Base-by-base conservation (phyloP, 176 grass and related monocot species). In the Hsuehochloa calcarea region DNA sequence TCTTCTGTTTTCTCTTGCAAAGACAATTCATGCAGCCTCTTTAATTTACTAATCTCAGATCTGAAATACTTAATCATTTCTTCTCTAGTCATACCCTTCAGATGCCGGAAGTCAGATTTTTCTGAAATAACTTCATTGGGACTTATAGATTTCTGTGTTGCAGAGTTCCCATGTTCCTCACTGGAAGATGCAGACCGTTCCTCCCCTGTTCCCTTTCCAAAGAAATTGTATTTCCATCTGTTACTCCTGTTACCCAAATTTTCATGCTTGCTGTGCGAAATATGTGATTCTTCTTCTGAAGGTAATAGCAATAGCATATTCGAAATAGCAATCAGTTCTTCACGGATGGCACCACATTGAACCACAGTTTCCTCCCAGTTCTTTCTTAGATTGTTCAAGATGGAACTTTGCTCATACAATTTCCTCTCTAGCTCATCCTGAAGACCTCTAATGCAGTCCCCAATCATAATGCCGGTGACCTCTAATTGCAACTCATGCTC, bases 1-100 rank as follows among this genome's bases (percentile, higher is more conserved):
- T 99, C 96, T 90, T 99, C 96, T 1, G 96, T 99, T 83, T 89
- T 99, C 75, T 99, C 93, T 81, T 95, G 93, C 90, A 99, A 86
- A 71, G 74, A 82, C 67, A 88, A 78, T 68, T 99, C 96, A 84
- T 99, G 93, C 20, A 92, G 68, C 85, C 93, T 91, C 68, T 81
- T 99, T 89, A 99, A 89, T 86, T 99, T 96, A 81, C 89, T 88
- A 70, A 99, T 96, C 85, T 99, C 96, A 68, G 74, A 85, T 88
- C 86, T 99, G 71, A 95, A 99, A 72, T 94, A 96, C 43, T 86
- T 87, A 79, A 91, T 80, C 50, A 96, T 90, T 22, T 94, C 91
- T 82, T 99, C 90, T 70, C 82, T 92, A 74, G 65, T 67, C 90
- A 92, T 91, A 78, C 84, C 85, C 77, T 91, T 99, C 72, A 95